Evolutionary conservation across 257 asterid species (phyloP).

Genomic region (Nicotiana benthamiana): DNA sequence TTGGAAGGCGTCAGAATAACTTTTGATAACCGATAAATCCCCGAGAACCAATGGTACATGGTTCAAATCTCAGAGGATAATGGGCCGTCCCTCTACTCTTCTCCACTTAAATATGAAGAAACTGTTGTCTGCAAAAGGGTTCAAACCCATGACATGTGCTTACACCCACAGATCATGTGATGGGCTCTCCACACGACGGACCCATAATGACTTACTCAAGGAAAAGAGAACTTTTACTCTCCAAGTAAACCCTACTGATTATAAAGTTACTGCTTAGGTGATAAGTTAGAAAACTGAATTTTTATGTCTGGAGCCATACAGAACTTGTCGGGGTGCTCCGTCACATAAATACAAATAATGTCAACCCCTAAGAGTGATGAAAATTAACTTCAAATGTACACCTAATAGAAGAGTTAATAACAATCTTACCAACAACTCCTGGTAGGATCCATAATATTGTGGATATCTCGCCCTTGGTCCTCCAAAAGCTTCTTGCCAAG

Average conservation of each 20-base stretch:
- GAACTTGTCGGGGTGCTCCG: neutral
- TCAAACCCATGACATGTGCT: too few species aligned
- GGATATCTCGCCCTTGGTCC: conserved; percentile 21
- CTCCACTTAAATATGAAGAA: too few species aligned
- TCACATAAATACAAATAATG: neutral
- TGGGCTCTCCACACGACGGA: too few species aligned
- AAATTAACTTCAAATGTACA: neutral
- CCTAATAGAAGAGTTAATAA: neutral
- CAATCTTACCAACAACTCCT: conserved; percentile 12
- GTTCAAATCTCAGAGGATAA: too few species aligned
- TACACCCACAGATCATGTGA: too few species aligned
- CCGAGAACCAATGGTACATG: too few species aligned
- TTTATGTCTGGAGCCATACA: neutral
- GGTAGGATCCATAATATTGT: conserved; percentile 14
- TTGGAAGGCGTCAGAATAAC: neutral
- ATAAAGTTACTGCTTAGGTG: neutral
- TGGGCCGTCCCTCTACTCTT: too few species aligned
- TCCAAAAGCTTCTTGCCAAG: conserved; percentile 23
- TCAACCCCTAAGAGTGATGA: neutral
- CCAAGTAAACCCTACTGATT: neutral
- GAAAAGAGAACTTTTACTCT: neutral
- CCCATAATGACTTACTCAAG: neutral
- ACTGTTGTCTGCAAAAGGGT: too few species aligned
- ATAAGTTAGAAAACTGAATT: neutral
- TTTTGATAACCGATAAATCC: too few species aligned